Evolutionary conservation across 2,329 filamentous ascomycete genomes (phyloP).

Genomic region (Shiraia sp.): DNA sequence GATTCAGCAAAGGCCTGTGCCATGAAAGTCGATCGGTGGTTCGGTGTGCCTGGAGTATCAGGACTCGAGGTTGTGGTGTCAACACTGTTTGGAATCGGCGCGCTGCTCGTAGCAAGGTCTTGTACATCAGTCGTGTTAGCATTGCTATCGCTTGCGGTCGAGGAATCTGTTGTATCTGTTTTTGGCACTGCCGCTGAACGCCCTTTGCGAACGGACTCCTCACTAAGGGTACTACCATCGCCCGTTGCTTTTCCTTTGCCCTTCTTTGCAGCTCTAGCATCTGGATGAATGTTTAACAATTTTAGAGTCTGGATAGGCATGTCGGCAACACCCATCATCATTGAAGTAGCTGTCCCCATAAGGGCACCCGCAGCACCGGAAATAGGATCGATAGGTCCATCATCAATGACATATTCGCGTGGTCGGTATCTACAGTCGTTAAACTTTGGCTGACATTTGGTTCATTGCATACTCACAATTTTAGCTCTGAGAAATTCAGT

Average conservation of each 20-base stretch:
- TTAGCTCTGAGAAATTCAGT: slow-evolving; percentile 42
- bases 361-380: slow-evolving; percentile 69
- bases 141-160: slow-evolving; percentile 20
- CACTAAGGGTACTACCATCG: slow-evolving; percentile 13
- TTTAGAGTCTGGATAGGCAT: slow-evolving; percentile 61
- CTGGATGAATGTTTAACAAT: slow-evolving; percentile 51
- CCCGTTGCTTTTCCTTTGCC: slow-evolving; percentile 26
- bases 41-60: slow-evolving; percentile 22
- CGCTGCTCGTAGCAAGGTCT: no score
- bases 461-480: slow-evolving; percentile 33
- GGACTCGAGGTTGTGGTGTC: slow-evolving; percentile 12
- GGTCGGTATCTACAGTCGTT: slow-evolving; percentile 36
- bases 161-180: slow-evolving; percentile 15
- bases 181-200: slow-evolving; percentile 17
- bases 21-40: slow-evolving; percentile 35
- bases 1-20: slow-evolving; percentile 37
- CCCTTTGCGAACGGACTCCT: slow-evolving; percentile 17
- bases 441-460: slow-evolving; percentile 1
- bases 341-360: slow-evolving; percentile 78
- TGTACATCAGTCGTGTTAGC: slow-evolving; percentile 17
- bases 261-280: slow-evolving; percentile 30
- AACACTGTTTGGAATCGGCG: slow-evolving; percentile 11
- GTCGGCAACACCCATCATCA: slow-evolving; percentile 83
- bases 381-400: slow-evolving; percentile 46
- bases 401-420: slow-evolving; percentile 45